phyloP scores from a whole-genome alignment of 495 filamentous ascomycete genomes.

The Podospora fimiseda region DNA sequence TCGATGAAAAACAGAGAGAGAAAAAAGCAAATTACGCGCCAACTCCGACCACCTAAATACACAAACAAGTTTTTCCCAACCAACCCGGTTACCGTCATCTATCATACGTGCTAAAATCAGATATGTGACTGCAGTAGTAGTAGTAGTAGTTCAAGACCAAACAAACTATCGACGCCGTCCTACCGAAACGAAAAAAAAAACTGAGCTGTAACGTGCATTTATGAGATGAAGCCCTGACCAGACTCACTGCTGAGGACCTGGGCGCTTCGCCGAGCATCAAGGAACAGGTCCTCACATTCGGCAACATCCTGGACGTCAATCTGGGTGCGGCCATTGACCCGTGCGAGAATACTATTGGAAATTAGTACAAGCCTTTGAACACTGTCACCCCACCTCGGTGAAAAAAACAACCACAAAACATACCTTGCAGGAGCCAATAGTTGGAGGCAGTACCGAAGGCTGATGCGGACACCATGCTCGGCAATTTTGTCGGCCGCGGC shows the following conservation, averaged over 20 bases:
- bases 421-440: constrained; percentile 76
- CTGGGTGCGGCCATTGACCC: constrained; percentile 60
- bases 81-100: constrained; percentile 22
- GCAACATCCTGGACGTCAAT: constrained; percentile 77
- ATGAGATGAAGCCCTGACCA: constrained; percentile 56
- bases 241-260: constrained; percentile 58
- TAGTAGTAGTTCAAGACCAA: no score
- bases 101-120: constrained; percentile 29
- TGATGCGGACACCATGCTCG: constrained; percentile 77
- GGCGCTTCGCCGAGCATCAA: constrained; percentile 83
- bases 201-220: constrained; percentile 7
- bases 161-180: no score
- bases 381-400: background rate
- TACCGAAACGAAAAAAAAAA: constrained; percentile 8
- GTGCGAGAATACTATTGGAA: constrained; percentile 45
- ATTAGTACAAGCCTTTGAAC: constrained; percentile 11
- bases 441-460: constrained; percentile 86
- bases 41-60: constrained; percentile 21
- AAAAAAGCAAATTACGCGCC: constrained; percentile 14
- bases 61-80: constrained; percentile 27
- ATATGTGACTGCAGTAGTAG: no score
- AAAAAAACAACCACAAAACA: constrained; percentile 15
- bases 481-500: constrained; percentile 78
- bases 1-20: constrained; percentile 1
- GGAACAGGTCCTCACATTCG: constrained; percentile 86